phyloP scores from a whole-genome alignment of 2,329 filamentous ascomycete species.

The Diaporthe aspalathi region DNA sequence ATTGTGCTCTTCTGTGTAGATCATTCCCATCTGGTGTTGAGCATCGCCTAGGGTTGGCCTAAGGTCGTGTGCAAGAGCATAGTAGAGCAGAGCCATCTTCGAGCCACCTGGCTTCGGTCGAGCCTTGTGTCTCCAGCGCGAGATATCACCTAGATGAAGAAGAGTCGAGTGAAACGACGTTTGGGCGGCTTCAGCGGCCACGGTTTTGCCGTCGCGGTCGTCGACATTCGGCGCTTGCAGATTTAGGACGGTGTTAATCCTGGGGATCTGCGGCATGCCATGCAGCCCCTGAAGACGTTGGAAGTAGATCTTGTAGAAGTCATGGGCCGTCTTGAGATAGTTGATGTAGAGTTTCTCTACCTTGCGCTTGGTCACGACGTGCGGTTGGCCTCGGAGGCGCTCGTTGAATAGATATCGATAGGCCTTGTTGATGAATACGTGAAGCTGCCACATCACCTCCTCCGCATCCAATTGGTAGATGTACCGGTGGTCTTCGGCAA shows the following conservation, averaged over 20 bases:
- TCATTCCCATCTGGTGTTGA: constrained; percentile 91
- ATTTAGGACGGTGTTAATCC: constrained; percentile 56
- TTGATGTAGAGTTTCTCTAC: constrained; percentile 83
- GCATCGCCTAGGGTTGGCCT: constrained; percentile 83
- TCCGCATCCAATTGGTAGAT: constrained; percentile 68
- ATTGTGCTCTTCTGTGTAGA: constrained; percentile 80
- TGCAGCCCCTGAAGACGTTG: constrained; percentile 77
- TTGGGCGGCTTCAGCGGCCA: constrained; percentile 70
- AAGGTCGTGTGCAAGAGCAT: constrained; percentile 82
- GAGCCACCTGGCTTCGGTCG: constrained; percentile 80
- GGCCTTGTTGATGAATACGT: constrained; percentile 80
- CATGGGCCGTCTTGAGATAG: constrained; percentile 88
- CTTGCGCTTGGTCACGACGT: constrained; percentile 76
- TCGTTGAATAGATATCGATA: constrained; percentile 78
- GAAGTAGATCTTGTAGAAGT: constrained; percentile 89
- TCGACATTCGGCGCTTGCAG: constrained; percentile 55
- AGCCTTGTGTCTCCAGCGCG: constrained; percentile 83
- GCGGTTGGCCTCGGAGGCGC: constrained; percentile 59
- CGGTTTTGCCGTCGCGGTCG: constrained; percentile 57
- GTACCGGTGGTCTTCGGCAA: constrained; percentile 78
- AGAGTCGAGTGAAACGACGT: constrained; percentile 84
- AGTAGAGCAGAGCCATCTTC: constrained; percentile 84
- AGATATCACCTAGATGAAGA: constrained; percentile 89
- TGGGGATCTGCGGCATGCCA: constrained; percentile 60
- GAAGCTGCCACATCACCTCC: constrained; percentile 79